Conservation (phyloP, 768 basidiomycete species). For the Vishniacozyma victoriae region DNA sequence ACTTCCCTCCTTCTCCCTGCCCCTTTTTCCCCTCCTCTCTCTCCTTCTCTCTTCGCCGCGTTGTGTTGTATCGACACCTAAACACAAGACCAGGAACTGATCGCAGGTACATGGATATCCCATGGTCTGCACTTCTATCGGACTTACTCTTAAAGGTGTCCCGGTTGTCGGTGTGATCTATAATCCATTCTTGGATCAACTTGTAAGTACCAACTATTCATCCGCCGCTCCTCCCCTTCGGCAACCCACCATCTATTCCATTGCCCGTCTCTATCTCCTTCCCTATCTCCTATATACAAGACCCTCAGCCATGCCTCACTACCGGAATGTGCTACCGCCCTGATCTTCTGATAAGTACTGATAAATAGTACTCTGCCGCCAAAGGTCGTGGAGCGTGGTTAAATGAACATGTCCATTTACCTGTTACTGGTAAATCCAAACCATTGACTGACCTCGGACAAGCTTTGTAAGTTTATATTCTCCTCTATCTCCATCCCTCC, state of each 20-base stretch:
- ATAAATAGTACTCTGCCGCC: constrained; percentile 60
- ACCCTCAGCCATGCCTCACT: background rate
- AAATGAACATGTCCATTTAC: constrained; percentile 58
- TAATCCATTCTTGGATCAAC: constrained; percentile 82
- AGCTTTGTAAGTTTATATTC: constrained; percentile 53
- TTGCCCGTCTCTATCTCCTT: background rate
- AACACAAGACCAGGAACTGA: constrained; percentile 1
- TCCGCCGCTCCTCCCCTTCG: background rate
- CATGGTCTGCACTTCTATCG: constrained; percentile 83
- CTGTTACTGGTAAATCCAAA: constrained; percentile 53
- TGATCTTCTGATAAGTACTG: background rate
- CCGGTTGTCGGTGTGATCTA: constrained; percentile 88
- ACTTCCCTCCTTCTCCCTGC: background rate
- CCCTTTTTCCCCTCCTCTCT: no score
- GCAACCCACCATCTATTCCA: background rate
- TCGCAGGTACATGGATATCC: constrained; percentile 54
- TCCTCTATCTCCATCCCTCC: background rate
- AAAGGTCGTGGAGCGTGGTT: constrained; percentile 75
- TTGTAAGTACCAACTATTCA: constrained; percentile 52
- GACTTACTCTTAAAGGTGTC: constrained; percentile 71
- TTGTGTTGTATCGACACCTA: background rate
- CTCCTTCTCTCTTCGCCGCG: background rate
- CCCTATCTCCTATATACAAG: no score
- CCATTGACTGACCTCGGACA: constrained; percentile 64
- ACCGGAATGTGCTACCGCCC: background rate